A percentile compares a stretch with the other conserved stretches of the same genome.
Conservation (phyloP, 1,284 basidiomycete genomes). For the Mycosarcoma maydis region DNA sequence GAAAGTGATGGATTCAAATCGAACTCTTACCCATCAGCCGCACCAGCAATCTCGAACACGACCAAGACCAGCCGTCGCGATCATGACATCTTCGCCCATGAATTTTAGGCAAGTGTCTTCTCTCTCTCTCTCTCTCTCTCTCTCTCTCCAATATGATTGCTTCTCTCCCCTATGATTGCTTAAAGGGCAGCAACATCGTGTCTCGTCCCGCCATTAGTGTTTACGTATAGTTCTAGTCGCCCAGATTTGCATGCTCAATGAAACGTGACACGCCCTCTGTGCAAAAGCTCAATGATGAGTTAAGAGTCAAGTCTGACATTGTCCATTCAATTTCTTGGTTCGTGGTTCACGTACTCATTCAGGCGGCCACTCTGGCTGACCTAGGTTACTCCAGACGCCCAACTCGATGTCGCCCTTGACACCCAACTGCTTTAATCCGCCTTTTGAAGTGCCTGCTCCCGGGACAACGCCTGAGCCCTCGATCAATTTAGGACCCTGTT, state of each 20-base stretch:
- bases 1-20: background rate
- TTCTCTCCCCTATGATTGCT: too few species aligned
- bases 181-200: too few species aligned
- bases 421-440: constrained; percentile 29
- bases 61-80: background rate
- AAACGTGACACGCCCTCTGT: too few species aligned
- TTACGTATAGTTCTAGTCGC: too few species aligned
- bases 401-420: constrained; percentile 50
- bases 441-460: constrained; percentile 43
- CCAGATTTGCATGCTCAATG: too few species aligned
- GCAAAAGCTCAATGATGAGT: too few species aligned
- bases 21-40: background rate
- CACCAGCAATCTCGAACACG: background rate
- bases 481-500: constrained; percentile 7
- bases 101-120: constrained; percentile 10
- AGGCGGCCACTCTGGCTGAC: constrained; percentile 51
- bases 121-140: background rate
- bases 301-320: background rate
- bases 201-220: too few species aligned
- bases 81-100: constrained; percentile 28
- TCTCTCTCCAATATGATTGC: background rate
- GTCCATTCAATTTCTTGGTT: background rate
- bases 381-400: constrained; percentile 47
- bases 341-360: background rate
- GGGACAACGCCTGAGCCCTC: constrained; percentile 35